These are phyloP conservation scores for Phytopythium vexans DNA, from an alignment of 352 stramenopile species.

Conservation along the genomic window DNA sequence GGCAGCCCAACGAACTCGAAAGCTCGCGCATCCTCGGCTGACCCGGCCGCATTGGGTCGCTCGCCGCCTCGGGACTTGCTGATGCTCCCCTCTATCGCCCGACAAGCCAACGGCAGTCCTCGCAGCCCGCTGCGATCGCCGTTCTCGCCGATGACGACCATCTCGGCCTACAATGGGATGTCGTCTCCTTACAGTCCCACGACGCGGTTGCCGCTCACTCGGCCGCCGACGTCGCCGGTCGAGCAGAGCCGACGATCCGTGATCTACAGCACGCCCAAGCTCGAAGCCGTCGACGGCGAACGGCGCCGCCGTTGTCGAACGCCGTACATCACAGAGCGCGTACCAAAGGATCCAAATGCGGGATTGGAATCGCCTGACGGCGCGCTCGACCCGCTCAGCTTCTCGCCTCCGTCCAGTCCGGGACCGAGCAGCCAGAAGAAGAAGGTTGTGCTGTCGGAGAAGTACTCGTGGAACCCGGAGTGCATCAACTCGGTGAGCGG, in stretches of 20 bases:
- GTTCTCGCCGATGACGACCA: slow-evolving; percentile 57
- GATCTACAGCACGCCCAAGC: slow-evolving; percentile 69
- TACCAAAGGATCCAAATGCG: slow-evolving; percentile 7
- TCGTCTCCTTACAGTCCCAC: slow-evolving; percentile 48
- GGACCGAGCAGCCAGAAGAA: slow-evolving; percentile 24
- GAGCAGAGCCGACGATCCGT: slow-evolving; percentile 43
- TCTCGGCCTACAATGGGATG: slow-evolving; percentile 47
- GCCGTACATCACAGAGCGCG: slow-evolving; percentile 31
- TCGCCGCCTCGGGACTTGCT: slow-evolving; percentile 7
- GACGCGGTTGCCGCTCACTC: slow-evolving; percentile 37
- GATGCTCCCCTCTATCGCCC: slow-evolving; percentile 33
- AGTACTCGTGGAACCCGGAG: slow-evolving; percentile 70
- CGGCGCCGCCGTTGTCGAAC: slow-evolving; percentile 43
- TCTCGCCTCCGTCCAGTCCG: slow-evolving; percentile 32
- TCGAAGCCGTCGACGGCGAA: slow-evolving; percentile 44
- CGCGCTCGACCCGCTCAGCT: slow-evolving; percentile 23
- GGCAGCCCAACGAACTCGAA: neutral
- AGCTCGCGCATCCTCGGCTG: neutral
- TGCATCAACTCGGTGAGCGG: slow-evolving; percentile 74
- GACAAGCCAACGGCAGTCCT: slow-evolving; percentile 5
- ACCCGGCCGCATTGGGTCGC: neutral
- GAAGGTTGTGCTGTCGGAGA: slow-evolving; percentile 39
- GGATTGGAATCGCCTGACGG: neutral
- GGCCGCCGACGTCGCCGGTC: slow-evolving; percentile 34
- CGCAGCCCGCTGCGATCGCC: slow-evolving; percentile 18